Evolutionary conservation across 208 protist genomes (phyloP), one percentile per base, ranked within the genome.

Genomic region (Balamuthia mandrillaris): DNA sequence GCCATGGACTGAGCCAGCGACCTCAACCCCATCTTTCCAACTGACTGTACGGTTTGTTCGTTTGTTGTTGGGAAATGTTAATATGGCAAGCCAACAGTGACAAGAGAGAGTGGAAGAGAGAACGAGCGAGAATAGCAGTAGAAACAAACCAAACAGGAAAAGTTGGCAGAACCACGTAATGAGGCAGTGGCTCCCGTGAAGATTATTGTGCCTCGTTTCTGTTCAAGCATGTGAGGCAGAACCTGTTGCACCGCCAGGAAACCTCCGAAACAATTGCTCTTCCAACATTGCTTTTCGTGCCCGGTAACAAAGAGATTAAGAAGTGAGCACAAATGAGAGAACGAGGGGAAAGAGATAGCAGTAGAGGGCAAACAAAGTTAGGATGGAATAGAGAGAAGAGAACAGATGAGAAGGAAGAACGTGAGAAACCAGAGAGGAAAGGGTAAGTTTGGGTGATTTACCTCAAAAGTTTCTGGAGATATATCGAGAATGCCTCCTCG

Each of bases 171-270:
- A 18, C 89, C 89, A 45, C 70, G 75, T 2, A 92, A 18, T 14
- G 65, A 81, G 16, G 90, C 89, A 27, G 90, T 92, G 1, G 90
- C 90, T 7, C 90, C 90, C 35, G 89, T 92, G 33, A 90, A 87
- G 5, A 92, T 45, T 29, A 92, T 88, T 9, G 90, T 88, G 29
- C 88, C 77, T 12, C 75, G 29, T 35, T 82, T 58, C 24, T 35
- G 51, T 18, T 63, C 37, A 12, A 85, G 16, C 79, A 89, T 88
- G 29, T 29, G 31, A 37, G 66, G 65, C 54, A 90, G 14, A 7
- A 90, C 86, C 39, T 74, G 65, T 42, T 90, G 81, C 16, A 37
- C 42, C 10, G 81, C 27, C 37, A 83, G 24, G 16, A 90, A 78
- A 5, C 54, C 68, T 18, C 86, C 85, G 14, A 85, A 58, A 81